These are phyloP conservation scores for Hymenoscyphus fraxineus DNA, from an alignment of 2,329 filamentous ascomycete species.

Conservation along the genomic window DNA sequence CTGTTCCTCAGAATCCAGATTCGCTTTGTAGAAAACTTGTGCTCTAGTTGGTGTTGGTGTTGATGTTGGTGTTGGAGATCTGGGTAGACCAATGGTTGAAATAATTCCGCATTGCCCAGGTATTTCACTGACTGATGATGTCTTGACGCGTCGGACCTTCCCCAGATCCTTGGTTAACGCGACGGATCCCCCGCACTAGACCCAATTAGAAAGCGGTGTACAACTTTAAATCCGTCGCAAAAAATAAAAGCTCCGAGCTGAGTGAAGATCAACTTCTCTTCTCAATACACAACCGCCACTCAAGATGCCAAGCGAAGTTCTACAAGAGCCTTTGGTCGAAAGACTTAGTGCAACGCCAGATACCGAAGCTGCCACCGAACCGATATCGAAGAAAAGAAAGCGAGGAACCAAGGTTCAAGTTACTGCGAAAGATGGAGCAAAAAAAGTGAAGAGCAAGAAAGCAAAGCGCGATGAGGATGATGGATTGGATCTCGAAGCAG, in stretches of 20 bases:
- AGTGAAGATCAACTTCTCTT: background rate
- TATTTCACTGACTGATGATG: background rate
- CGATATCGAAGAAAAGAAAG: conserved; percentile 33
- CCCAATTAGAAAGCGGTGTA: conserved; percentile 7
- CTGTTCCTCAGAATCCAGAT: background rate
- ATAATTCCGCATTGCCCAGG: background rate
- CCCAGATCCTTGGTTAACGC: background rate
- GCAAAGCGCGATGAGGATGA: conserved; percentile 53
- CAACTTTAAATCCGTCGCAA: background rate
- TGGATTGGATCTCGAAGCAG: conserved; percentile 62
- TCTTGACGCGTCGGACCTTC: background rate
- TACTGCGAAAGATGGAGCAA: conserved; percentile 30
- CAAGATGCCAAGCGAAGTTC: conserved; percentile 28
- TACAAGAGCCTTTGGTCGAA: conserved; percentile 34
- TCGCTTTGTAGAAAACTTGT: background rate
- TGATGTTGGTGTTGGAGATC: background rate
- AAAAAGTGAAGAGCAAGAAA: conserved; percentile 56
- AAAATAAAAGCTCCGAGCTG: background rate
- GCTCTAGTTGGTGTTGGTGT: no score
- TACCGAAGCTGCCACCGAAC: conserved; percentile 9
- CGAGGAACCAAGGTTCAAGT: conserved; percentile 18
- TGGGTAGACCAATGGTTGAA: background rate
- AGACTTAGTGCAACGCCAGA: conserved; percentile 23
- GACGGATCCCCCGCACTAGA: conserved; percentile 5
- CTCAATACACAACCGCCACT: background rate